Percentiles rank a stretch among this genome's conserved stretches.
phyloP scores from a whole-genome alignment of 106 monocot genomes.

The Dendrobium officinale region DNA sequence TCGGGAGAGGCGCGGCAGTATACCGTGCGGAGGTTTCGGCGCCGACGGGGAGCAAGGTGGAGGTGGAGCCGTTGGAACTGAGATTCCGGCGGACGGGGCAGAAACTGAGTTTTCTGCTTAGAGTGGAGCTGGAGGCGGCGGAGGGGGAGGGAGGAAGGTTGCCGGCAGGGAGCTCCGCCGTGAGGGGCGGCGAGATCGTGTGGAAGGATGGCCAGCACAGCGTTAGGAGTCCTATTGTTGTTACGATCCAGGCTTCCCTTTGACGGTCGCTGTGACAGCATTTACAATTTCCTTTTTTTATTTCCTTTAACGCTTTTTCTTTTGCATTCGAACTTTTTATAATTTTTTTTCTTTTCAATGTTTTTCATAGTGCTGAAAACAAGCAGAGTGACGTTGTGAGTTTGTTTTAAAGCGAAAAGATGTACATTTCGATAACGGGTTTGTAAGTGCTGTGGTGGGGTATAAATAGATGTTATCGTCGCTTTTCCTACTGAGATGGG shows the following conservation, averaged over 20 bases:
- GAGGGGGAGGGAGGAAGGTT: slow-evolving; percentile 7
- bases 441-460: too few species aligned
- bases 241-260: slow-evolving; percentile 61
- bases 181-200: slow-evolving; percentile 47
- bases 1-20: slow-evolving; percentile 29
- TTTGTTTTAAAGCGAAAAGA: too few species aligned
- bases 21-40: slow-evolving; percentile 37
- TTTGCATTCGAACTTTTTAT: too few species aligned
- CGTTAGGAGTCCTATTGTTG: slow-evolving; percentile 57
- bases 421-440: too few species aligned
- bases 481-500: too few species aligned
- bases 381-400: too few species aligned
- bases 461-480: too few species aligned
- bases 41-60: slow-evolving; percentile 40
- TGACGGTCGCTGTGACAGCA: not conserved
- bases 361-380: too few species aligned
- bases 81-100: slow-evolving; percentile 49
- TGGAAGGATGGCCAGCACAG: slow-evolving; percentile 59
- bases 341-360: too few species aligned
- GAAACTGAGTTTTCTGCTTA: slow-evolving; percentile 53
- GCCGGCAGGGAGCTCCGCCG: slow-evolving; percentile 44
- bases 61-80: slow-evolving; percentile 42
- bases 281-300: too few species aligned
- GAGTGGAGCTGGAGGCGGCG: slow-evolving; percentile 29
- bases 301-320: too few species aligned